phyloP scores from a whole-genome alignment of 176 grass and related monocot species.

The Zoysia pacifica region DNA sequence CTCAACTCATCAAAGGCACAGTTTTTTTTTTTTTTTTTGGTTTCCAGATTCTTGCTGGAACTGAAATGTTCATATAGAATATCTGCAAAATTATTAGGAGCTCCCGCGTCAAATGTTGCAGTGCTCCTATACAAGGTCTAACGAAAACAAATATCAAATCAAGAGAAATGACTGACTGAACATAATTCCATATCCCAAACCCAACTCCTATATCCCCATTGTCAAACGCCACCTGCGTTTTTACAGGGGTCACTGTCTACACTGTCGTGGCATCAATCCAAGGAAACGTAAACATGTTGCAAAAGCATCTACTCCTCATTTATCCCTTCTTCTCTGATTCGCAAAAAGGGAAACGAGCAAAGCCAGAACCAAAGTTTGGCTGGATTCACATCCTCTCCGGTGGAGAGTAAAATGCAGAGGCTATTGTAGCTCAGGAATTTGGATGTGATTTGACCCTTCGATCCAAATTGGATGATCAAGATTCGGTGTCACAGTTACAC shows the following conservation, averaged over 20 bases:
- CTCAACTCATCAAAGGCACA: background rate
- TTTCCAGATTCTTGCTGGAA: background rate
- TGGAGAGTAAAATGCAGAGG: too few relatives aligned
- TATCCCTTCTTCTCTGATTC: background rate
- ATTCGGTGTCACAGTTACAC: too few relatives aligned
- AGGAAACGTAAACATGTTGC: background rate
- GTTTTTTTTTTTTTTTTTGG: background rate
- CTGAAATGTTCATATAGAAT: background rate
- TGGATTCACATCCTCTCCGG: too few relatives aligned
- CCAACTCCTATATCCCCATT: too few relatives aligned
- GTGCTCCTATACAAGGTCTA: too few relatives aligned
- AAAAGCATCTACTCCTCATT: background rate
- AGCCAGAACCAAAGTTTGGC: background rate
- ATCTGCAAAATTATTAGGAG: background rate
- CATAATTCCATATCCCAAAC: background rate
- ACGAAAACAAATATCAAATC: background rate
- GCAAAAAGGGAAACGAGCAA: slow-evolving; percentile 28
- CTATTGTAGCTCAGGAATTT: too few relatives aligned
- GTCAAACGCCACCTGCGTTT: background rate
- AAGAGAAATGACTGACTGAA: background rate
- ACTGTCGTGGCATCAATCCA: background rate
- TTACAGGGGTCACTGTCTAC: background rate
- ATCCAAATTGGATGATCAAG: too few relatives aligned
- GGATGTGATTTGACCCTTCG: too few relatives aligned
- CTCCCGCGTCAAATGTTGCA: background rate